phyloP scores from a whole-genome alignment of 73 alveolate genomes.

The Urostyla sp. region DNA sequence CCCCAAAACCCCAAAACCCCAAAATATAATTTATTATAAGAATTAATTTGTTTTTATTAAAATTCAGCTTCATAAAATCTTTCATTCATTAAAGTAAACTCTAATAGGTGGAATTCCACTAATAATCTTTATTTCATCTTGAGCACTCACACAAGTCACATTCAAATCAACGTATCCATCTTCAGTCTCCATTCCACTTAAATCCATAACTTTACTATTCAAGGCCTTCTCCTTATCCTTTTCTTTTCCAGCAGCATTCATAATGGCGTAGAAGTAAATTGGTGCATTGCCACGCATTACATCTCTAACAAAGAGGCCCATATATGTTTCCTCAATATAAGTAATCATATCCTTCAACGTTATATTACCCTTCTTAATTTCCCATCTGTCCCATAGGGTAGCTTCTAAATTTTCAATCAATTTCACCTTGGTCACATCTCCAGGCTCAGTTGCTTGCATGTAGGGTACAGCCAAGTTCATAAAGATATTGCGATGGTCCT shows the following conservation, averaged over 20 bases:
- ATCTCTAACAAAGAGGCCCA: slow-evolving; percentile 75
- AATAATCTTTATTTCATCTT: slow-evolving; percentile 52
- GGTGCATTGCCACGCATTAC: slow-evolving; percentile 81
- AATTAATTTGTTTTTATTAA: no score
- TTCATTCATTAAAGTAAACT: slow-evolving; percentile 29
- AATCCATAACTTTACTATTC: slow-evolving; percentile 61
- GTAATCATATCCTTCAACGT: slow-evolving; percentile 66
- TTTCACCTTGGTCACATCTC: slow-evolving; percentile 67
- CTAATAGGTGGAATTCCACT: slow-evolving; percentile 76
- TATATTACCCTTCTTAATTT: slow-evolving; percentile 63
- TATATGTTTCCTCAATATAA: slow-evolving; percentile 58
- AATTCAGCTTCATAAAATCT: no score
- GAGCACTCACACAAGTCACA: slow-evolving; percentile 78
- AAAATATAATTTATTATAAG: no score
- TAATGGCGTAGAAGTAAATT: slow-evolving; percentile 71
- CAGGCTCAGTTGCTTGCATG: slow-evolving; percentile 87
- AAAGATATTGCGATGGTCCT: slow-evolving; percentile 81
- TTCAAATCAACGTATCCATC: slow-evolving; percentile 77
- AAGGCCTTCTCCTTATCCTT: slow-evolving; percentile 74
- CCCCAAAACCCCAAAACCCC: no score
- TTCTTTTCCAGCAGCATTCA: slow-evolving; percentile 74
- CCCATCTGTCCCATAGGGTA: slow-evolving; percentile 93
- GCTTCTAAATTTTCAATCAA: slow-evolving; percentile 76
- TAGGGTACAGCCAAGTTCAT: slow-evolving; percentile 89
- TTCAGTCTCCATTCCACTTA: slow-evolving; percentile 61